A percentile compares a stretch with the other conserved stretches of the same genome.
Evolutionary conservation across 2,329 filamentous ascomycete genomes (phyloP).

Genomic region (Aspergillus sp.): DNA sequence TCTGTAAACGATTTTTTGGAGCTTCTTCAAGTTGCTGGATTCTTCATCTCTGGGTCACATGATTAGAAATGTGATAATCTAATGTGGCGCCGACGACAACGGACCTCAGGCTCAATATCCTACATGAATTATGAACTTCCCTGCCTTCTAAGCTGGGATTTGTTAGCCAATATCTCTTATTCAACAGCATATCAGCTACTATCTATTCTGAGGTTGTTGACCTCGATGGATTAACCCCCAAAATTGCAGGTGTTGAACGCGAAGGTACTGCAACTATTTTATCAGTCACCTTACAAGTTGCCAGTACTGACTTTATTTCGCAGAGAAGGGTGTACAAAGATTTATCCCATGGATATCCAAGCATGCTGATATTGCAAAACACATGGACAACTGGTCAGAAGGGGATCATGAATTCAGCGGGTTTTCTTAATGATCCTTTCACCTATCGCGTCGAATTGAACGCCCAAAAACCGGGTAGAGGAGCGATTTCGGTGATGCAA

Average conservation of each 20-base stretch:
- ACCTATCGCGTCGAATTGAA: neutral
- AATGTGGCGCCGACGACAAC: no score
- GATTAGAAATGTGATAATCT: no score
- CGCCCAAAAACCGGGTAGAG: neutral
- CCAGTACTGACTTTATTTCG: neutral
- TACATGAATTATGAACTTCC: no score
- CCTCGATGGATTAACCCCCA: slow-evolving; percentile 3
- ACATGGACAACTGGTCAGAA: neutral
- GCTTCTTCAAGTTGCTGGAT: no score
- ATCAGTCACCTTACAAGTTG: neutral
- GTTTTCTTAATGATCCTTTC: slow-evolving; percentile 1
- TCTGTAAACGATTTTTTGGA: no score
- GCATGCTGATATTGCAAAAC: neutral
- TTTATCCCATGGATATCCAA: slow-evolving; percentile 4
- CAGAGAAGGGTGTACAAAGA: slow-evolving; percentile 3
- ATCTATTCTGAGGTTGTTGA: slow-evolving; percentile 4
- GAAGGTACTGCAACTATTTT: slow-evolving; percentile 2
- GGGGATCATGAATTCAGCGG: neutral
- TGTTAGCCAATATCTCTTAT: neutral
- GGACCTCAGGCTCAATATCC: no score
- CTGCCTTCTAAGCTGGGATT: no score
- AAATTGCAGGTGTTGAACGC: neutral
- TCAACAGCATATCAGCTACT: slow-evolving; percentile 7
- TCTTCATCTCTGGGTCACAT: no score
- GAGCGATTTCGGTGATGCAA: neutral